Percentiles rank a stretch among this genome's conserved stretches.
phyloP scores from a whole-genome alignment of 257 asterid genomes.

The Plantago major region DNA sequence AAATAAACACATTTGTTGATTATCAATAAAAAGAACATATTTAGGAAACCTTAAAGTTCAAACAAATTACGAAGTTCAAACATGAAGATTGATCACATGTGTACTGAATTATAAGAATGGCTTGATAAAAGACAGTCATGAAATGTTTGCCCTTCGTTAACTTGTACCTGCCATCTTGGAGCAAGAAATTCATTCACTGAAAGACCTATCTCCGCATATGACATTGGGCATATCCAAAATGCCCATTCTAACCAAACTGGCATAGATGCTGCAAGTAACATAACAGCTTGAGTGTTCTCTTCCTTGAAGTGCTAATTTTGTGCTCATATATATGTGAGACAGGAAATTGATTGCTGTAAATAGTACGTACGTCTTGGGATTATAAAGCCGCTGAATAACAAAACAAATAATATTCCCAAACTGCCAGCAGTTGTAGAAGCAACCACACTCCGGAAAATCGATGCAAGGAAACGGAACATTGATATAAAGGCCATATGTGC shows the following conservation, averaged over 20 bases:
- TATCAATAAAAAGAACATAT: background rate
- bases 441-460: constrained; percentile 36
- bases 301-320: background rate
- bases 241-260: constrained; percentile 61
- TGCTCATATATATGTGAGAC: background rate
- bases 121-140: too few species aligned
- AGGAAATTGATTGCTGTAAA: background rate
- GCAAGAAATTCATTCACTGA: constrained; percentile 50
- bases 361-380: constrained; percentile 41
- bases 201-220: constrained; percentile 60
- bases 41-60: background rate
- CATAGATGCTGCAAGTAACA: constrained; percentile 49
- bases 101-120: too few species aligned
- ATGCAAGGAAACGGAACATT: constrained; percentile 59
- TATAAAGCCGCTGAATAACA: constrained; percentile 49
- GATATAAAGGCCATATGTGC: constrained; percentile 46
- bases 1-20: background rate
- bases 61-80: background rate
- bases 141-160: background rate
- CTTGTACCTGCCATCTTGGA: constrained; percentile 53
- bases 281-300: background rate
- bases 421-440: constrained; percentile 42
- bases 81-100: background rate
- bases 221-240: constrained; percentile 56
- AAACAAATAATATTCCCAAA: constrained; percentile 29